phyloP scores from a whole-genome alignment of 306 rosid species.

The Trifolium pratense region DNA sequence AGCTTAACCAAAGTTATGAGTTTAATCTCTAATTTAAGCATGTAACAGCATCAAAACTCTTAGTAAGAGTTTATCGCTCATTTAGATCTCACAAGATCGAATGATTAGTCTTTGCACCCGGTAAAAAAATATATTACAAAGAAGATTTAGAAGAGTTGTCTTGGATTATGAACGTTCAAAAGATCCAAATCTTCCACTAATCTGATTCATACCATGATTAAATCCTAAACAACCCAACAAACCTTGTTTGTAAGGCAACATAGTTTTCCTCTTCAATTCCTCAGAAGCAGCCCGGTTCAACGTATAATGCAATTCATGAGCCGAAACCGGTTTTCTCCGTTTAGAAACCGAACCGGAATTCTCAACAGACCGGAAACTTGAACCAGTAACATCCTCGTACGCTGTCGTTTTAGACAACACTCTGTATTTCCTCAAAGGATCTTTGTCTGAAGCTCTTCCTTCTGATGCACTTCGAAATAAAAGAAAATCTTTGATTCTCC shows the following conservation, averaged over 20 bases:
- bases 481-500: slow-evolving; percentile 75
- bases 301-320: slow-evolving; percentile 87
- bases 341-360: slow-evolving; percentile 67
- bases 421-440: slow-evolving; percentile 55
- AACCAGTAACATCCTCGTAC: slow-evolving; percentile 58
- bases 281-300: slow-evolving; percentile 88
- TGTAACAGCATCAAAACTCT: no score
- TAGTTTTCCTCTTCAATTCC: slow-evolving; percentile 85
- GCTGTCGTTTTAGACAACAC: slow-evolving; percentile 55
- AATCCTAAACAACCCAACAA: slow-evolving; percentile 83
- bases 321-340: slow-evolving; percentile 72
- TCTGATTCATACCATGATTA: slow-evolving; percentile 60
- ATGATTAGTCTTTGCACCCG: no score
- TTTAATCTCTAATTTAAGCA: no score
- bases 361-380: slow-evolving; percentile 80
- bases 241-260: slow-evolving; percentile 89
- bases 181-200: slow-evolving; percentile 62
- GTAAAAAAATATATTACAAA: no score
- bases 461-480: slow-evolving; percentile 90
- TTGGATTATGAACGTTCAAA: slow-evolving; percentile 54
- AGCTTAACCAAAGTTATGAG: no score
- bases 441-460: slow-evolving; percentile 72
- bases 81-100: no score
- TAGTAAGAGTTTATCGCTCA: no score
- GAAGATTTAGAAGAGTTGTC: slow-evolving; percentile 20